Conservation (phyloP, 1,284 basidiomycete species). For the Ceratobasidium sp. region DNA sequence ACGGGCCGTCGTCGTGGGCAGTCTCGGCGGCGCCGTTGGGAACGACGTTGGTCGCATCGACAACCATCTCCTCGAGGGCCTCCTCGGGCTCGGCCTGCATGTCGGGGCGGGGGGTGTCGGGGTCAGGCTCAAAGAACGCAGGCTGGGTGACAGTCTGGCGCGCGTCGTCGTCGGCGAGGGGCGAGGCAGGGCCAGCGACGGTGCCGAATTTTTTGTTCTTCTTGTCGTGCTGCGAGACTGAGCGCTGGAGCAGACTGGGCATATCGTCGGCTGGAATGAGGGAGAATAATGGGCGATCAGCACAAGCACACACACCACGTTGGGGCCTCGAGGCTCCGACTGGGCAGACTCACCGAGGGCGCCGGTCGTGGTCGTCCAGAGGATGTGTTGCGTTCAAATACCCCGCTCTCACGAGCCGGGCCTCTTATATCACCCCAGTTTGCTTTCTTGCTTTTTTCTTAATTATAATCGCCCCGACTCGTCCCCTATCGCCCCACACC, state of each 20-base stretch:
- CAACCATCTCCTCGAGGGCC: slow-evolving; percentile 49
- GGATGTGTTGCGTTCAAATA: background rate
- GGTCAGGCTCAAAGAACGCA: slow-evolving; percentile 24
- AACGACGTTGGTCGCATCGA: slow-evolving; percentile 42
- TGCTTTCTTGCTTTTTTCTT: slow-evolving; percentile 5
- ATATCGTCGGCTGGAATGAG: slow-evolving; percentile 19
- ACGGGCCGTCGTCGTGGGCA: slow-evolving; percentile 70
- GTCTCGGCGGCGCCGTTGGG: slow-evolving; percentile 30
- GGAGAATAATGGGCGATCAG: background rate
- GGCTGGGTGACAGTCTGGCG: too few species aligned
- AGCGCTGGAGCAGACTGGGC: slow-evolving; percentile 44
- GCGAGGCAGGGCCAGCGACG: slow-evolving; percentile 40
- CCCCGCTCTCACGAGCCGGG: background rate
- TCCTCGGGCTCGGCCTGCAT: slow-evolving; percentile 7
- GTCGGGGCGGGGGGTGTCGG: slow-evolving; percentile 38
- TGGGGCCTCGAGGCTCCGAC: slow-evolving; percentile 14
- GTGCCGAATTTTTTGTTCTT: slow-evolving; percentile 47
- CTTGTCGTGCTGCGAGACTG: slow-evolving; percentile 40
- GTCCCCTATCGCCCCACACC: background rate
- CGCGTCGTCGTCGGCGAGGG: slow-evolving; percentile 32
- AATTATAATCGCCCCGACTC: background rate
- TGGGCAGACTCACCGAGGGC: slow-evolving; percentile 4
- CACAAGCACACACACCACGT: slow-evolving; percentile 12
- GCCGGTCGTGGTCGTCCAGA: slow-evolving; percentile 1
- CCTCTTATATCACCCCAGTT: background rate